A percentile compares a stretch with the other conserved stretches of the same genome.
Conservation (phyloP, 139 green algal species). For the Haematococcus lacustris region DNA sequence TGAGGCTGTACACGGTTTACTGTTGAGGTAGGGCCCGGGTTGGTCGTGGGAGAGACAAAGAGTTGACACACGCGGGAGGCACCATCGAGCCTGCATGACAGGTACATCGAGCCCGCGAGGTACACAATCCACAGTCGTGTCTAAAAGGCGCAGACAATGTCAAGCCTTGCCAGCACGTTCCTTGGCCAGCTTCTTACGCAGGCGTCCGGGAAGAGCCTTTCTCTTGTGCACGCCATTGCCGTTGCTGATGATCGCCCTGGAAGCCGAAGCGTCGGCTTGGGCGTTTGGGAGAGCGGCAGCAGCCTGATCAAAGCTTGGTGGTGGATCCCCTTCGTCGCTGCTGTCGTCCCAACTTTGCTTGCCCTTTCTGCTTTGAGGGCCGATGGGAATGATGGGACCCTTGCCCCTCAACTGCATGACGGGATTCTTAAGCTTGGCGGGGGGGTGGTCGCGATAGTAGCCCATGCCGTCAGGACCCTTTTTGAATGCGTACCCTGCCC, state of each 20-base stretch:
- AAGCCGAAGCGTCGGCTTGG: neutral
- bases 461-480: constrained; percentile 33
- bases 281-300: neutral
- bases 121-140: too few relatives aligned
- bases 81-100: too few relatives aligned
- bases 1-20: too few relatives aligned
- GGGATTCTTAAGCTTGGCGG: neutral
- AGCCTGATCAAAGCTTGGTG: neutral
- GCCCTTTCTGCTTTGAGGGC: neutral
- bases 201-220: constrained; percentile 53
- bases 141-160: too few relatives aligned
- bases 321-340: constrained; percentile 5
- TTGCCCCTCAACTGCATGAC: neutral
- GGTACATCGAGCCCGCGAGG: too few relatives aligned
- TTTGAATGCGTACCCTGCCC: constrained; percentile 37
- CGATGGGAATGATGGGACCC: constrained; percentile 19
- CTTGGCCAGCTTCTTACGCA: constrained; percentile 65
- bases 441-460: constrained; percentile 35
- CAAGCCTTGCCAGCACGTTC: too few relatives aligned
- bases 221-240: constrained; percentile 8
- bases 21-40: too few relatives aligned
- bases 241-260: neutral
- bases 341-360: neutral
- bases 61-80: too few relatives aligned
- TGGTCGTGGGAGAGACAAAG: too few relatives aligned